Conservation (phyloP, 2,329 filamentous ascomycete genomes). For the Elsinoe batatas region DNA sequence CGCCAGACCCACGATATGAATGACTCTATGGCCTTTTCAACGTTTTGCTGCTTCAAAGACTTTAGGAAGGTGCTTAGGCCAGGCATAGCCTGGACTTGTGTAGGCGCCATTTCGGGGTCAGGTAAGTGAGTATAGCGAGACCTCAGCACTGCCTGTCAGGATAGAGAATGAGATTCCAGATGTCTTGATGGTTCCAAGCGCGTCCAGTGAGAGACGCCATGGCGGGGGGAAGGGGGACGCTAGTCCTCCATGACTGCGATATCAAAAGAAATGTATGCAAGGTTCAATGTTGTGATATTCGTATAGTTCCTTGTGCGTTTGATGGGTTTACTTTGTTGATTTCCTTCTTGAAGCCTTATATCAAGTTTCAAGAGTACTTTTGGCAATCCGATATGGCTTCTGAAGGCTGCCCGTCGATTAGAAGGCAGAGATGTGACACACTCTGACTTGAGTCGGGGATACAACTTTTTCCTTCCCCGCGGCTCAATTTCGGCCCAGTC, state of each 20-base stretch:
- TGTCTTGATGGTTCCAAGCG: not conserved
- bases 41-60: constrained; percentile 61
- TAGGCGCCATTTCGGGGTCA: not conserved
- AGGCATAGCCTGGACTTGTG: constrained; percentile 45
- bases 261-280: not conserved
- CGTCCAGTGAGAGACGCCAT: constrained; percentile 8
- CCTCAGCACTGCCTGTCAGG: not conserved
- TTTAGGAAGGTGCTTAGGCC: constrained; percentile 70
- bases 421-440: not conserved
- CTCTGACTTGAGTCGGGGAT: constrained; percentile 5
- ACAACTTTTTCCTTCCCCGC: constrained; percentile 5
- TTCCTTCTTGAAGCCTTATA: too few relatives aligned
- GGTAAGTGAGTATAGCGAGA: not conserved
- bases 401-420: not conserved
- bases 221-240: constrained; percentile 2
- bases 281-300: not conserved
- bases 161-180: not conserved
- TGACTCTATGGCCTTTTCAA: constrained; percentile 75
- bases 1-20: constrained; percentile 60
- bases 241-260: constrained; percentile 13
- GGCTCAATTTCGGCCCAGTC: constrained; percentile 7
- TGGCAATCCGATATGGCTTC: too few relatives aligned
- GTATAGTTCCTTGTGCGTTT: not conserved
- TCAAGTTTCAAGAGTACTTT: too few relatives aligned
- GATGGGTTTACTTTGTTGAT: not conserved